phyloP scores from a whole-genome alignment of 768 basidiomycete genomes.

The Podaxis mareebaensis region DNA sequence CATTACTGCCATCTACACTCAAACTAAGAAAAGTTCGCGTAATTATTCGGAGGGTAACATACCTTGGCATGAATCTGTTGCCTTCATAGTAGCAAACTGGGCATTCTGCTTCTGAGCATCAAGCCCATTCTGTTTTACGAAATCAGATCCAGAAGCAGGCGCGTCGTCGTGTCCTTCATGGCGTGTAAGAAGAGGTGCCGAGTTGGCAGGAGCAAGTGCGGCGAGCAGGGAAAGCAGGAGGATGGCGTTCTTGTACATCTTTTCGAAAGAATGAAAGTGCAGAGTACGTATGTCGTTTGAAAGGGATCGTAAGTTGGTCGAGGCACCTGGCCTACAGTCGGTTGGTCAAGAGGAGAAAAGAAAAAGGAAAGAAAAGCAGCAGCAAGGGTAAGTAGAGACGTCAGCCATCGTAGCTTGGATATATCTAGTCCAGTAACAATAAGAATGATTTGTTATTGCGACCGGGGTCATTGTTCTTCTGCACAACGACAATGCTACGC shows the following conservation, averaged over 20 bases:
- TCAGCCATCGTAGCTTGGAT: constrained; percentile 3
- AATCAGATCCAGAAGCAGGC: constrained; percentile 17
- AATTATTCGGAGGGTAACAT: constrained; percentile 17
- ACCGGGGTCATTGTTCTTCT: neutral
- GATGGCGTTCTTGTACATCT: constrained; percentile 23
- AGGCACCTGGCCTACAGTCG: constrained; percentile 28
- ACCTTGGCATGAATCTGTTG: constrained; percentile 50
- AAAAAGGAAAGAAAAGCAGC: constrained; percentile 15
- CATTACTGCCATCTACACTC: constrained; percentile 34
- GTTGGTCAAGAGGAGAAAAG: constrained; percentile 15
- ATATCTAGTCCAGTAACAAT: constrained; percentile 6
- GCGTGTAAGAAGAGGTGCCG: no score
- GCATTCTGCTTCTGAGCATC: constrained; percentile 51
- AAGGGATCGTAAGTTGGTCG: constrained; percentile 22
- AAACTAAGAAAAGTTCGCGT: neutral
- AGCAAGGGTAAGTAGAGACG: neutral
- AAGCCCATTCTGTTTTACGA: constrained; percentile 44
- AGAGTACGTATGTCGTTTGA: constrained; percentile 7
- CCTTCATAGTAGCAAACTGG: constrained; percentile 45
- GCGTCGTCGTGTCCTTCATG: constrained; percentile 23
- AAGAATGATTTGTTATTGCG: neutral
- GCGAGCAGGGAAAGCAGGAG: constrained; percentile 25
- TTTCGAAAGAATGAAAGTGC: constrained; percentile 6
- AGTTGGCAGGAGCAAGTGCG: constrained; percentile 31
- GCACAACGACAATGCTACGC: neutral